Base-by-base conservation (phyloP, 768 basidiomycete species). In the Collybiopsis confluens region DNA sequence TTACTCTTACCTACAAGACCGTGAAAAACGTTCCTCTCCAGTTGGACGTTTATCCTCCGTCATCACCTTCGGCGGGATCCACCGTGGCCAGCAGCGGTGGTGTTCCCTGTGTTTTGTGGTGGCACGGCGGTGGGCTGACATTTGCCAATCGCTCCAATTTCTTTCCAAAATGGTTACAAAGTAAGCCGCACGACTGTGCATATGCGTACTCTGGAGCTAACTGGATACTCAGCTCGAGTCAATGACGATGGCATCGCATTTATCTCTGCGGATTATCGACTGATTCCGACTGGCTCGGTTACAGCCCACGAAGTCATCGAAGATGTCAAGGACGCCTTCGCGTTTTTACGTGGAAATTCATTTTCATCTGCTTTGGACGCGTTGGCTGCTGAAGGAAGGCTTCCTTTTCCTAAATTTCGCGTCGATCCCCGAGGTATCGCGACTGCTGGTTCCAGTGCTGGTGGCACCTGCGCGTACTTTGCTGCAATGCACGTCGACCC, bases 131-230 rank as follows among this genome's bases (percentile, higher is more conserved):
- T 3, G 83, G 83, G 5, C 64, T 88, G 30, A 76, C 80, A 0
- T 80, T 79, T 11, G 85, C 85, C 1, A 78, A 81, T 56, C 71
- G 78, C 48, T 63, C 61, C 28, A 80, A 77, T 60, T 86, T 83
- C 82, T 81, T 85, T 61, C 85, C 86, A 2, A 56, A 52, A n/a
- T 88, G 86, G 86, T 66, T 88, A 26, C 64, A 75, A 44, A 73
- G 86, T 85, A 28, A 43, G 72, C 21, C 16, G 13, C 38, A 7
- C 18, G n/a, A n/a, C n/a, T n/a, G n/a, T n/a, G n/a, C n/a, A n/a
- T n/a, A n/a, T n/a, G n/a, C n/a, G n/a, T n/a, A n/a, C n/a, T n/a
- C n/a, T n/a, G n/a, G n/a, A n/a, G n/a, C n/a, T n/a, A n/a, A n/a
- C n/a, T n/a, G n/a, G n/a, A n/a, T n/a, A n/a, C n/a, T 82, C 67